phyloP scores from a whole-genome alignment of 2,329 filamentous ascomycete genomes.

The Esteya vermicola region DNA sequence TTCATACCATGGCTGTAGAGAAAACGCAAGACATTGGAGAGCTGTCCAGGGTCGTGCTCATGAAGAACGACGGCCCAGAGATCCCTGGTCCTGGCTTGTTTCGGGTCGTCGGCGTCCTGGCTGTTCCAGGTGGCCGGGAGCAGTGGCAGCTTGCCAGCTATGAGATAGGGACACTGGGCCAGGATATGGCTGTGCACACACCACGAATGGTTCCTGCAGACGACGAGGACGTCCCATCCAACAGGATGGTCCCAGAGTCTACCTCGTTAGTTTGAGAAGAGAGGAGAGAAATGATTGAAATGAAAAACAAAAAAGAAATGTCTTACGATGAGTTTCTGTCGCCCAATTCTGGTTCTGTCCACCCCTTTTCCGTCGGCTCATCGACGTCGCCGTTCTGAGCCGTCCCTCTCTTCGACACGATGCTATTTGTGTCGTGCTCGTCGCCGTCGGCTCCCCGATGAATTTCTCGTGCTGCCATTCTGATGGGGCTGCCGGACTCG shows the following conservation, averaged over 20 bases:
- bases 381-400: too few species aligned
- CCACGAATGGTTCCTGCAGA: conserved; percentile 4
- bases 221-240: conserved; percentile 5
- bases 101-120: too few species aligned
- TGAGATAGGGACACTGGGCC: conserved; percentile 5
- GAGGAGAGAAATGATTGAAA: not conserved
- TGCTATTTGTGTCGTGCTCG: too few species aligned
- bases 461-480: too few species aligned
- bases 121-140: too few species aligned
- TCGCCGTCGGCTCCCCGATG: too few species aligned
- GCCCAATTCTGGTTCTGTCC: too few species aligned
- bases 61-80: conserved; percentile 6
- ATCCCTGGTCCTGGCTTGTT: not conserved
- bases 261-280: not conserved
- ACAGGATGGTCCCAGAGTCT: not conserved
- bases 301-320: not conserved
- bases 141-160: not conserved
- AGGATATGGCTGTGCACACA: conserved; percentile 6
- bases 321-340: too few species aligned
- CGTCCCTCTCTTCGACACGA: too few species aligned
- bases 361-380: too few species aligned
- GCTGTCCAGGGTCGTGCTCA: conserved; percentile 8
- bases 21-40: conserved; percentile 13
- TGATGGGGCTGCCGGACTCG: too few species aligned
- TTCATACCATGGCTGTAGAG: conserved; percentile 15